Base-by-base conservation (phyloP, 1,284 basidiomycete species). In the Cutaneotrichosporon mucoides region DNA sequence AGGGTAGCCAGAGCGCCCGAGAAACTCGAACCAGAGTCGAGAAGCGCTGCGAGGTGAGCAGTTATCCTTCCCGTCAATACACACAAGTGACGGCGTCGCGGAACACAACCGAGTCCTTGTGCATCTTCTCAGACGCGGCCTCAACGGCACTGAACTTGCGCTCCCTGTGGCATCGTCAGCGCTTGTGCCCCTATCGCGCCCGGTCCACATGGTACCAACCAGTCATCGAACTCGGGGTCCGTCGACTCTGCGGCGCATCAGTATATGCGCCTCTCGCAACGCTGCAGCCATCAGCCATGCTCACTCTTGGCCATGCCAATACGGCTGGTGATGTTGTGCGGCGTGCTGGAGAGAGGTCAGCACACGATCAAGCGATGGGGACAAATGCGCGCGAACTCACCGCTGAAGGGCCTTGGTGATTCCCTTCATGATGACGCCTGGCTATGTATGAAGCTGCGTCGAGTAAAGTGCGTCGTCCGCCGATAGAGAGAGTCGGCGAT, bases 51-150 rank as follows among this genome's bases (percentile, higher is more conserved):
- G 41, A 24, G 15, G 56, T 58, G 38, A 64, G 53, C 24, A 24
- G 24, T 2, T 24, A 3, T 24, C 24, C 24, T 24, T 11, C 9
- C 16, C 34, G 40, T 33, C n/a, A 53, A 55, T 37, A 79, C 86
- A 65, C 68, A 90, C 91, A 77, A 55, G 83, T 84, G 56, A 95
- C 88, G 35, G 87, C 84, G 57, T 98, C 92, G 8, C 86, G 85
- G 79, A 93, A 98, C 6, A 86, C 83, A 68, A 89, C 89, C 45
- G 89, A 87, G 73, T 99, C 94, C 80, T 97, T 97, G 67, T 92
- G 78, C 62, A 99, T 82, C 80, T 94, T 94, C 72, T 93, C 92
- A 0, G 88, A 85, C 12, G 90, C 87, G 58, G 84, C 80, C 78
- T 98, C 92, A 67, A 95, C 82, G 7, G 83, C 77, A 13, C 84